Conservation (phyloP, 257 asterid genomes). For the Knoxia roxburghii region DNA sequence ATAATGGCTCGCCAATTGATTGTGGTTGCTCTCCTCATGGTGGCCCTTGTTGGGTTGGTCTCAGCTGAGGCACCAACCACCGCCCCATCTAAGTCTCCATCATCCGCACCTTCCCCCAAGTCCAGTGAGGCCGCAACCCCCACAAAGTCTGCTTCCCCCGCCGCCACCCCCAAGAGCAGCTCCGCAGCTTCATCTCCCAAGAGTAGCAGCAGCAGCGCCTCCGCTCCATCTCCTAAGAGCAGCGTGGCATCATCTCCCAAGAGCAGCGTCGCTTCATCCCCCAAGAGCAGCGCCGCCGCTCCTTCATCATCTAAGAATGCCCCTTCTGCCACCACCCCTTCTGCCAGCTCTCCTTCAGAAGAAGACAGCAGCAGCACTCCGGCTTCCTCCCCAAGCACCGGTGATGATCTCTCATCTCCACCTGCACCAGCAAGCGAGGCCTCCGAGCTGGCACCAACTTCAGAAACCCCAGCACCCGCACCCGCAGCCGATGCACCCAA, state of each 20-base stretch:
- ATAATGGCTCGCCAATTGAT: constrained; percentile 58
- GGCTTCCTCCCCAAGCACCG: constrained; percentile 22
- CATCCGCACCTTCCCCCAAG: neutral
- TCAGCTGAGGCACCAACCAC: constrained; percentile 45
- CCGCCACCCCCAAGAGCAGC: neutral
- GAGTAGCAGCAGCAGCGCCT: neutral
- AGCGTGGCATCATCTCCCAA: constrained; percentile 6
- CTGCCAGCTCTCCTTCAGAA: constrained; percentile 7
- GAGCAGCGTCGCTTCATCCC: constrained; percentile 6
- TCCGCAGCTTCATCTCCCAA: neutral
- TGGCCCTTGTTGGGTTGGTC: constrained; percentile 40
- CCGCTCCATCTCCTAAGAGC: constrained; percentile 4
- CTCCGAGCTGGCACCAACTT: constrained; percentile 13
- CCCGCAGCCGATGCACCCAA: constrained; percentile 23
- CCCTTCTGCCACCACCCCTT: constrained; percentile 14
- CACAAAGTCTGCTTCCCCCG: constrained; percentile 11
- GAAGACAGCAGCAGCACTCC: constrained; percentile 4
- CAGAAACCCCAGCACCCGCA: constrained; percentile 12
- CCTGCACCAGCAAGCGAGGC: constrained; percentile 32
- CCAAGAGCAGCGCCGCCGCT: neutral
- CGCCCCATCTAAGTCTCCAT: constrained; percentile 30
- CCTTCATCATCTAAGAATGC: constrained; percentile 16
- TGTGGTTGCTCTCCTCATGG: constrained; percentile 39
- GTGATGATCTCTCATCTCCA: constrained; percentile 36
- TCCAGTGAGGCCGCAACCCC: neutral